A percentile compares a stretch with the other conserved stretches of the same genome.
Evolutionary conservation across 2,329 filamentous ascomycete genomes (phyloP).

Genomic region (Ophiostoma ips): DNA sequence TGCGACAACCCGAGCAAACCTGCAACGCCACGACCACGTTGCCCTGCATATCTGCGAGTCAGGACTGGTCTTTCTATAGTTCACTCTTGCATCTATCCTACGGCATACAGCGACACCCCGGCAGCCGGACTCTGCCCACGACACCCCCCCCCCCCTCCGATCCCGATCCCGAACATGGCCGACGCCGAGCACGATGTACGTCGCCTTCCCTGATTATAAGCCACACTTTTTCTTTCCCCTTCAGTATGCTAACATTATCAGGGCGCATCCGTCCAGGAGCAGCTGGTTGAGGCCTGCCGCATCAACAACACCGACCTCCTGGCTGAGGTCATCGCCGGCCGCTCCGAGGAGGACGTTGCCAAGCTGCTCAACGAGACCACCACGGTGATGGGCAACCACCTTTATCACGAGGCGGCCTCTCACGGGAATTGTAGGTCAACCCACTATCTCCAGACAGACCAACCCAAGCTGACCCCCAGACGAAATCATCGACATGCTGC

Average conservation of each 20-base stretch:
- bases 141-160: background rate
- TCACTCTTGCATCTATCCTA: too few relatives aligned
- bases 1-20: too few relatives aligned
- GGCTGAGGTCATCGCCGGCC: constrained; percentile 52
- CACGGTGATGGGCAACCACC: constrained; percentile 75
- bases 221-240: background rate
- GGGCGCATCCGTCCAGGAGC: constrained; percentile 76
- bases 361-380: constrained; percentile 72
- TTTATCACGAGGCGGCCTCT: constrained; percentile 77
- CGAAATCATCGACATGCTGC: constrained; percentile 67
- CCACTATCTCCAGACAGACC: background rate
- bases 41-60: too few relatives aligned
- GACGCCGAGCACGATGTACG: constrained; percentile 21
- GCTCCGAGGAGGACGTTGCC: constrained; percentile 52
- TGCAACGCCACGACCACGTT: too few relatives aligned
- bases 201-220: too few relatives aligned
- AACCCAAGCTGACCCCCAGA: constrained; percentile 29
- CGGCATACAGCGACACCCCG: too few relatives aligned
- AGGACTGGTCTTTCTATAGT: too few relatives aligned
- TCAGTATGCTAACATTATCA: constrained; percentile 22
- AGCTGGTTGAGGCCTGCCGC: constrained; percentile 83
- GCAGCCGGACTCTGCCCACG: too few relatives aligned
- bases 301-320: constrained; percentile 85
- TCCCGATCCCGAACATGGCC: constrained; percentile 2
- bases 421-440: constrained; percentile 61